These are phyloP conservation scores for Globisporangium yorkense DNA, from an alignment of 352 stramenopile species.

Conservation along the genomic window DNA sequence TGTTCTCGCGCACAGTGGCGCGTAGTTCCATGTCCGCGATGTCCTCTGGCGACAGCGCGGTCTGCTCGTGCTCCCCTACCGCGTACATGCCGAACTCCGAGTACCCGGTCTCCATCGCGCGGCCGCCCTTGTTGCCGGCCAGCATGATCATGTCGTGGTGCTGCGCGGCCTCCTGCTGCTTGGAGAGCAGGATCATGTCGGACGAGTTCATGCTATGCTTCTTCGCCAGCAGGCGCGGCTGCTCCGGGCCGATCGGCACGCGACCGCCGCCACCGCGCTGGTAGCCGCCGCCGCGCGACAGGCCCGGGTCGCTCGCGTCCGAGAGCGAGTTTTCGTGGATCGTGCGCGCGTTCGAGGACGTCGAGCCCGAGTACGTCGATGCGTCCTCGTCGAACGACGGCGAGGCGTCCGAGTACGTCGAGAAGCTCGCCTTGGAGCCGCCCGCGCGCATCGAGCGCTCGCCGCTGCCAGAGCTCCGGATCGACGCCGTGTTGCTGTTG, in stretches of 20 bases:
- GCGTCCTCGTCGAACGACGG: slow-evolving; percentile 45
- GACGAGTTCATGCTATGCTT: slow-evolving; percentile 16
- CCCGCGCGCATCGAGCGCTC: slow-evolving; percentile 19
- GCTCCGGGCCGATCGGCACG: slow-evolving; percentile 12
- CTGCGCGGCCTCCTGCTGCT: slow-evolving; percentile 10
- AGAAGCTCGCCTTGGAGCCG: slow-evolving; percentile 43
- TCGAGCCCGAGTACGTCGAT: slow-evolving; percentile 18
- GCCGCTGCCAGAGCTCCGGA: slow-evolving; percentile 40
- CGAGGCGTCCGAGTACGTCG: slow-evolving; percentile 34
- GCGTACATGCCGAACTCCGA: slow-evolving; percentile 39
- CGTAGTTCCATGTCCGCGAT: slow-evolving; percentile 52
- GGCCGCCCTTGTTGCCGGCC: slow-evolving; percentile 10
- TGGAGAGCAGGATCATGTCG: slow-evolving; percentile 24
- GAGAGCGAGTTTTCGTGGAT: slow-evolving; percentile 37
- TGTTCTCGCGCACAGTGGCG: slow-evolving; percentile 67
- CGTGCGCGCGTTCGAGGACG: slow-evolving; percentile 27
- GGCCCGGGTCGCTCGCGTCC: slow-evolving; percentile 46
- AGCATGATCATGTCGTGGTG: slow-evolving; percentile 61
- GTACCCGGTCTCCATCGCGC: slow-evolving; percentile 16
- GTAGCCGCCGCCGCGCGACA: slow-evolving; percentile 35
- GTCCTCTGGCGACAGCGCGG: slow-evolving; percentile 42
- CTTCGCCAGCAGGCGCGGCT: slow-evolving; percentile 13
- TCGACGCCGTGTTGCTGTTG: slow-evolving; percentile 46
- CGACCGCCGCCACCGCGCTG: slow-evolving; percentile 19
- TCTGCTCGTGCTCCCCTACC: background rate